phyloP scores from a whole-genome alignment of 768 basidiomycete genomes.

The Austroboletus eburneus region DNA sequence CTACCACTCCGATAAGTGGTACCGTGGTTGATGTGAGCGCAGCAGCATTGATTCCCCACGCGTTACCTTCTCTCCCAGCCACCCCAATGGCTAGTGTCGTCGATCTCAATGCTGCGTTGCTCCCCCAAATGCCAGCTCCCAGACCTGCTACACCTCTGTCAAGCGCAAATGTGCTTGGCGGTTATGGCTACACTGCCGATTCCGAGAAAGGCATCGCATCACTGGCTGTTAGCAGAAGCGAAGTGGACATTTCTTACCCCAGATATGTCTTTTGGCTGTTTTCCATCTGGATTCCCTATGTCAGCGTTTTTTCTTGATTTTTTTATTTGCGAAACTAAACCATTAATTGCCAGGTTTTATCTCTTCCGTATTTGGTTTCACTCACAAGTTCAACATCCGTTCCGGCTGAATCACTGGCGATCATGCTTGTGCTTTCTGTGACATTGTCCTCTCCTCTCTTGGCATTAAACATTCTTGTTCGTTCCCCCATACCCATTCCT shows the following conservation, averaged over 20 bases:
- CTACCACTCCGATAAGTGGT: conserved; percentile 41
- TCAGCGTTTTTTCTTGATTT: conserved; percentile 33
- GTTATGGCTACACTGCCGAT: conserved; percentile 59
- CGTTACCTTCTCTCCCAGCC: conserved; percentile 28
- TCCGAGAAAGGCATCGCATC: conserved; percentile 53
- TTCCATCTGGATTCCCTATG: conserved; percentile 65
- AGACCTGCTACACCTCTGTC: conserved; percentile 53
- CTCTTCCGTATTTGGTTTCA: conserved; percentile 56
- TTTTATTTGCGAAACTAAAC: not conserved
- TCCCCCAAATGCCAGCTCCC: conserved; percentile 35
- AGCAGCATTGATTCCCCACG: conserved; percentile 35
- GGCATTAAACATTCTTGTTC: conserved; percentile 55
- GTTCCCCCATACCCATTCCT: conserved; percentile 63
- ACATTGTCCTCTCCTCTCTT: conserved; percentile 66
- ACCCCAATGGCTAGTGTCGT: conserved; percentile 27
- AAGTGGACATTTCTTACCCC: conserved; percentile 52
- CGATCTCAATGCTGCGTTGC: conserved; percentile 42
- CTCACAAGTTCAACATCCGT: conserved; percentile 38
- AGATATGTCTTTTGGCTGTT: conserved; percentile 61
- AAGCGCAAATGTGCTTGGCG: conserved; percentile 60
- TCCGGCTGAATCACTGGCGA: conserved; percentile 38
- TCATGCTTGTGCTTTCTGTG: conserved; percentile 59
- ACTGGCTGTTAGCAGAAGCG: conserved; percentile 40
- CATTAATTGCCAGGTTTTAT: conserved; percentile 42
- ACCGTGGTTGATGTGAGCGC: conserved; percentile 43